A percentile compares a stretch with the other conserved stretches of the same genome.
Evolutionary conservation across 2,329 filamentous ascomycete genomes (phyloP).

Genomic region (Talaromyces sp.): DNA sequence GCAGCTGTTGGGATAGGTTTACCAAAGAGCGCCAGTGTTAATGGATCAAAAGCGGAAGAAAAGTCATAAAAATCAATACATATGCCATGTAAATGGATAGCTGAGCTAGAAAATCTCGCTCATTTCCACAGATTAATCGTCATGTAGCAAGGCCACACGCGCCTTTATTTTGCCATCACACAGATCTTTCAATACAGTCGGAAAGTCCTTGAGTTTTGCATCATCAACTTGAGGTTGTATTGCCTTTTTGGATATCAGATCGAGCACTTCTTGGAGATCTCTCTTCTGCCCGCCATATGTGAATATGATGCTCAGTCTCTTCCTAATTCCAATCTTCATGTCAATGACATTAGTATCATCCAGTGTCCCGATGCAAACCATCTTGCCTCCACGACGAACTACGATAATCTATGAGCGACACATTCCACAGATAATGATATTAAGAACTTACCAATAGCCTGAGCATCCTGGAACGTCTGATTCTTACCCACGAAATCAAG

Average conservation of each 20-base stretch:
- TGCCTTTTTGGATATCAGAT: not conserved
- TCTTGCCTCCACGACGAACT: constrained; percentile 20
- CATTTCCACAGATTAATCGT: not conserved
- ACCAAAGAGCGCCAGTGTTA: not conserved
- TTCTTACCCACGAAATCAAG: not conserved
- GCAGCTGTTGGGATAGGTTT: not conserved
- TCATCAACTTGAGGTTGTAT: not conserved
- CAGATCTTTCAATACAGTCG: not conserved
- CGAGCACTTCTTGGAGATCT: constrained; percentile 29
- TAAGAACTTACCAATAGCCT: not conserved
- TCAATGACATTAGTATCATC: constrained; percentile 41
- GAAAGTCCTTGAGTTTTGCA: not conserved
- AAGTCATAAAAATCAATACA: not conserved
- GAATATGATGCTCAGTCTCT: constrained; percentile 43
- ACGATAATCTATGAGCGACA: not conserved
- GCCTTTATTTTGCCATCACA: not conserved
- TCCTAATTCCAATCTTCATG: constrained; percentile 46
- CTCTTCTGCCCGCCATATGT: constrained; percentile 43
- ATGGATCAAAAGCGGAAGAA: not conserved
- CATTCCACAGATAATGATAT: not conserved
- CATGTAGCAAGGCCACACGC: not conserved
- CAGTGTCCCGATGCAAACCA: constrained; percentile 42
- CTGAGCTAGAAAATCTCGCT: not conserved
- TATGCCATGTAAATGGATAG: not conserved
- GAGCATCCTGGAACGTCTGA: constrained; percentile 4